A percentile compares a stretch with the other conserved stretches of the same genome.
These are phyloP conservation scores for Anacardium occidentale DNA, from an alignment of 345 rosid genomes.

Conservation along the genomic window DNA sequence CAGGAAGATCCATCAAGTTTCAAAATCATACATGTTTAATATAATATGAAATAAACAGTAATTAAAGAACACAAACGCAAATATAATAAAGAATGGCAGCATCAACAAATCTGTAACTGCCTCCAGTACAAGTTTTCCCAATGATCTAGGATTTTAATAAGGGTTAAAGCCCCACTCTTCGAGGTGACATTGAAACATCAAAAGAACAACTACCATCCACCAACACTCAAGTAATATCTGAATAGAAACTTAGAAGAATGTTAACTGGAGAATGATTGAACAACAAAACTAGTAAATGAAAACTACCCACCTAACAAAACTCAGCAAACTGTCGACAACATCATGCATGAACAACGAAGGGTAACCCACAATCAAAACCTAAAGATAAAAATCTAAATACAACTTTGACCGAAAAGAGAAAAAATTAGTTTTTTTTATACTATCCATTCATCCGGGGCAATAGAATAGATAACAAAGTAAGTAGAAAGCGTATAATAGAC, in stretches of 20 bases:
- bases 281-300: not conserved
- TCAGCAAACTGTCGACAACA: not conserved
- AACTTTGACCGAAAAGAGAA: conserved; percentile 3
- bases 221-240: conserved; percentile 7
- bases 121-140: conserved; percentile 12
- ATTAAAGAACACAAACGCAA: not conserved
- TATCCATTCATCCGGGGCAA: not conserved
- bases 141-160: not conserved
- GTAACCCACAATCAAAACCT: not conserved
- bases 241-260: not conserved
- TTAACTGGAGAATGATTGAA: not conserved
- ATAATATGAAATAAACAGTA: not conserved
- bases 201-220: conserved; percentile 16
- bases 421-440: not conserved
- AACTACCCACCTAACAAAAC: not conserved
- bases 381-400: not conserved
- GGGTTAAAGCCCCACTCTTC: not conserved
- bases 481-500: not conserved
- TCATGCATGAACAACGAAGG: not conserved
- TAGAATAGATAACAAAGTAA: not conserved
- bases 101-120: conserved; percentile 11
- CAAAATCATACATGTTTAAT: not conserved
- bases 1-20: conserved; percentile 15
- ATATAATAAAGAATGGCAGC: conserved; percentile 1
- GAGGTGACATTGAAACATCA: conserved; percentile 1